Percentiles rank a stretch among this genome's conserved stretches.
Evolutionary conservation across 176 grass and related monocot genomes (phyloP).

Genomic region (Lolium rigidum): DNA sequence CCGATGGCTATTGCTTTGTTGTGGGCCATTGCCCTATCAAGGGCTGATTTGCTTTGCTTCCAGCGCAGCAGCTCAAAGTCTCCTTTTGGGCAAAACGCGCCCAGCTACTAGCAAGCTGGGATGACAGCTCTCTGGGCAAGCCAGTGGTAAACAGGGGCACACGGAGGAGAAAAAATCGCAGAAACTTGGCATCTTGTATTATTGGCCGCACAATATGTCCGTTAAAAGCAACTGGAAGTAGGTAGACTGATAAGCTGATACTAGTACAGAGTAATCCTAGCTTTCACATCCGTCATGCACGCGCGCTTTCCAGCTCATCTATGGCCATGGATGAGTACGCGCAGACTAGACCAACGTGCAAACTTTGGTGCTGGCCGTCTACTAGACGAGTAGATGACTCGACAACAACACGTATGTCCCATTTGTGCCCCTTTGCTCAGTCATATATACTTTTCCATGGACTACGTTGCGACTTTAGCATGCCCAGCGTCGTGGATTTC

Average conservation of each 20-base stretch:
- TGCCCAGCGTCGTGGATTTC: no score
- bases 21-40: no score
- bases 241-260: not conserved
- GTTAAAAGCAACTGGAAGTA: not conserved
- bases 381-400: not conserved
- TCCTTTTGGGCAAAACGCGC: not conserved
- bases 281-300: not conserved
- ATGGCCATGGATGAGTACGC: conserved; percentile 3
- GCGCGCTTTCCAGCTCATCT: not conserved
- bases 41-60: no score
- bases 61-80: not conserved
- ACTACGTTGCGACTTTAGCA: no score
- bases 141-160: not conserved
- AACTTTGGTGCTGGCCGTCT: not conserved
- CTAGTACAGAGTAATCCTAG: not conserved
- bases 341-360: not conserved
- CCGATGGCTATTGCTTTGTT: no score
- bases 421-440: no score
- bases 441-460: no score
- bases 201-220: conserved; percentile 19
- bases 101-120: not conserved
- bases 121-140: not conserved
- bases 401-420: not conserved
- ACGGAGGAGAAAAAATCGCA: not conserved
- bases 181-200: not conserved